Percentiles rank a stretch among this genome's conserved stretches.
phyloP scores from a whole-genome alignment of 176 grass and related monocot genomes.

The Musa acuminata region DNA sequence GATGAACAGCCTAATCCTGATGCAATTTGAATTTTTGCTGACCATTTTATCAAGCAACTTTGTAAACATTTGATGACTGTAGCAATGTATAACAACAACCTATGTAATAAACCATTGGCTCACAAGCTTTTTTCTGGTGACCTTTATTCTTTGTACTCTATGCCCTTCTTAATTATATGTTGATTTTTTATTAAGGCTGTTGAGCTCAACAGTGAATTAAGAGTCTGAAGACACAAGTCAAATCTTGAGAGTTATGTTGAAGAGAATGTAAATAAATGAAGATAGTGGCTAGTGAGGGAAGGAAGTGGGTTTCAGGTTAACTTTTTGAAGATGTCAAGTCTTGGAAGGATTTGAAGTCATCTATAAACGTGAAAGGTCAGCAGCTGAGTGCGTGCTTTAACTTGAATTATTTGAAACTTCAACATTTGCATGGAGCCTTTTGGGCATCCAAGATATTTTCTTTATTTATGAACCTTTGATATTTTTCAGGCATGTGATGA shows the following conservation, averaged over 20 bases:
- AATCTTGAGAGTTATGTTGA: conserved; percentile 81
- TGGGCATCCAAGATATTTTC: background rate
- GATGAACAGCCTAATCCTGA: too few relatives aligned
- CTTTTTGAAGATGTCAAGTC: conserved; percentile 60
- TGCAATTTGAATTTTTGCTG: background rate
- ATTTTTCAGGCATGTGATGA: conserved; percentile 1
- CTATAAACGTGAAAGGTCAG: conserved; percentile 66
- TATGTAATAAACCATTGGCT: background rate
- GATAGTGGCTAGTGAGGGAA: conserved; percentile 39
- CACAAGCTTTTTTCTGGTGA: background rate
- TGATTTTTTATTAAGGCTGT: conserved; percentile 37
- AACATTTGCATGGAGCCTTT: background rate
- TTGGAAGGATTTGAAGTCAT: conserved; percentile 72
- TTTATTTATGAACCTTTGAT: background rate
- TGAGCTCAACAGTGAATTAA: conserved; percentile 75
- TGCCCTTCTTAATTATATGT: conserved; percentile 17
- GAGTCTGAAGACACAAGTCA: conserved; percentile 77
- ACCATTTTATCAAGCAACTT: background rate
- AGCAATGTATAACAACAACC: background rate
- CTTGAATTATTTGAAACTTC: conserved; percentile 29
- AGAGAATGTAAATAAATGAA: conserved; percentile 45
- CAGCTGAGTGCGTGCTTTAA: conserved; percentile 64
- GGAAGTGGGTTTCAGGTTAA: conserved; percentile 68
- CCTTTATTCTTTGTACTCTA: conserved; percentile 26
- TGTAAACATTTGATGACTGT: background rate